Evolutionary conservation across 495 filamentous ascomycete genomes (phyloP).

Genomic region (Penicillium psychrofluorescens): DNA sequence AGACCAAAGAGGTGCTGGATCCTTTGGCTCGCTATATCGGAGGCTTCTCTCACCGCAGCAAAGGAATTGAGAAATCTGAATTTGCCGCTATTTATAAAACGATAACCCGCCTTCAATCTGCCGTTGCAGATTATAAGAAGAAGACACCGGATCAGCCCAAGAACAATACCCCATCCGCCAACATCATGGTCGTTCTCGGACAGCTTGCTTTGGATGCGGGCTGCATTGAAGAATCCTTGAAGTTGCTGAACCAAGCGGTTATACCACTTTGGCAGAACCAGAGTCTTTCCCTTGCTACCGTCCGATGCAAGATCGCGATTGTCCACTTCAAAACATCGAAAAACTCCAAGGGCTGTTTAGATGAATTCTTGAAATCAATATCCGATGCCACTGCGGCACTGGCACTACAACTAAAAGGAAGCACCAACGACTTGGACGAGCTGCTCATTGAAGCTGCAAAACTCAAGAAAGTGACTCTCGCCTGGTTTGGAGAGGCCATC

Average conservation of each 20-base stretch:
- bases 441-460: constrained; percentile 56
- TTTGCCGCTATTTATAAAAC: constrained; percentile 32
- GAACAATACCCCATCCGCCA: constrained; percentile 22
- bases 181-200: constrained; percentile 28
- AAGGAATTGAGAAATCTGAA: constrained; percentile 29
- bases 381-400: constrained; percentile 38
- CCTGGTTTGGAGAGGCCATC: constrained; percentile 38
- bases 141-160: constrained; percentile 4
- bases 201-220: constrained; percentile 40
- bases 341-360: constrained; percentile 14
- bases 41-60: constrained; percentile 50
- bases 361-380: constrained; percentile 16
- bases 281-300: constrained; percentile 28
- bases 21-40: constrained; percentile 62
- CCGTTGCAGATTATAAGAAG: constrained; percentile 22
- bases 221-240: constrained; percentile 37
- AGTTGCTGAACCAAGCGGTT: constrained; percentile 28
- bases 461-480: constrained; percentile 53
- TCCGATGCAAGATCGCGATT: constrained; percentile 36
- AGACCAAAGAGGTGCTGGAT: constrained; percentile 59
- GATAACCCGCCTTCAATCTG: constrained; percentile 32
- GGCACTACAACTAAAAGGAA: constrained; percentile 56
- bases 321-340: constrained; percentile 32
- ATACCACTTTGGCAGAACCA: constrained; percentile 24
- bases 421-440: constrained; percentile 59